A percentile compares a stretch with the other conserved stretches of the same genome.
Conservation (phyloP, 306 rosid species). For the Sesbania bispinosa region DNA sequence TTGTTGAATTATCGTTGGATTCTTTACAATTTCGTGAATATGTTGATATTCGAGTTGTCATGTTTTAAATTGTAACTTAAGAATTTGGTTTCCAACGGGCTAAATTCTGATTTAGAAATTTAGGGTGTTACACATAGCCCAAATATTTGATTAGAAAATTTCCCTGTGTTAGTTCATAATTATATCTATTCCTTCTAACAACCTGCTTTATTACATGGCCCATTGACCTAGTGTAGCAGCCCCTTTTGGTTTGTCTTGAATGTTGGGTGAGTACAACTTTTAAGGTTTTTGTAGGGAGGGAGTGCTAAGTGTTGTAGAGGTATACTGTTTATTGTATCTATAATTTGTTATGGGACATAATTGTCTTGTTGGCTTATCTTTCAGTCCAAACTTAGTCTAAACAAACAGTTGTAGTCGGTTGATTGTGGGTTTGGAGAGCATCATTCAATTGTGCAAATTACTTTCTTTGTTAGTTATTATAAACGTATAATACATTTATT, state of each 20-base stretch:
- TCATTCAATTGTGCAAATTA: background rate
- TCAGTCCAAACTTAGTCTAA: background rate
- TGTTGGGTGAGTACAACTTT: background rate
- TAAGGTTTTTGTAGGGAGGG: background rate
- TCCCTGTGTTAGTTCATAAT: background rate
- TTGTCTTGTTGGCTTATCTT: background rate
- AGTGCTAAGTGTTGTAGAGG: background rate
- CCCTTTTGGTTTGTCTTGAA: background rate
- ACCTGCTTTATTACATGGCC: background rate
- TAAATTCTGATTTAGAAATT: too few relatives aligned
- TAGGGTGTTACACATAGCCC: too few relatives aligned
- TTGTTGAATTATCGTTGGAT: too few relatives aligned
- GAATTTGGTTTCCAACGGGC: too few relatives aligned
- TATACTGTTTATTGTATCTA: background rate
- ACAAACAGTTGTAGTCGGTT: too few relatives aligned
- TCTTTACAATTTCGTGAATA: too few relatives aligned
- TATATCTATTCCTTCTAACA: background rate
- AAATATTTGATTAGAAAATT: background rate
- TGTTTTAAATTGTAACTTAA: too few relatives aligned
- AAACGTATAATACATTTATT: background rate
- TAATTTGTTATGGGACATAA: background rate
- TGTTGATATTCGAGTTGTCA: too few relatives aligned
- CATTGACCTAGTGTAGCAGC: background rate
- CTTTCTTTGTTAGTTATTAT: background rate
- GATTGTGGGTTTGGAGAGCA: conserved; percentile 6